Percentiles rank a stretch among this genome's conserved stretches.
phyloP scores from a whole-genome alignment of 2,329 filamentous ascomycete genomes.

The Colletotrichum sublineola region DNA sequence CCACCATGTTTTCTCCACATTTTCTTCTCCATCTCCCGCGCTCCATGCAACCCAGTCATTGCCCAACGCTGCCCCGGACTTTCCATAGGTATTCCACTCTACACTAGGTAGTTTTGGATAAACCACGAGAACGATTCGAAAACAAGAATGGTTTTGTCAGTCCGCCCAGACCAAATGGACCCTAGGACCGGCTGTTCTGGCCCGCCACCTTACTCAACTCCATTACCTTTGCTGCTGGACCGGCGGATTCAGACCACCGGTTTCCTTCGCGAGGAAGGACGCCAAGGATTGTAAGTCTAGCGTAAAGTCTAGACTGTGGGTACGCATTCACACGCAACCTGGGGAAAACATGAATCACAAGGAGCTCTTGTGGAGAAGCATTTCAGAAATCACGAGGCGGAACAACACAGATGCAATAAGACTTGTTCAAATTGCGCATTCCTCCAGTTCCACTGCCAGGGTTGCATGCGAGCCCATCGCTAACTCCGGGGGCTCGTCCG shows the following conservation, averaged over 20 bases:
- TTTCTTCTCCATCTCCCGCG: constrained; percentile 13
- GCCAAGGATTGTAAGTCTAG: constrained; percentile 27
- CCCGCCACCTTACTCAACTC: constrained; percentile 12
- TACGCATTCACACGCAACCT: constrained; percentile 7
- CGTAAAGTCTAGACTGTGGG: constrained; percentile 40
- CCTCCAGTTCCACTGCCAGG: constrained; percentile 7
- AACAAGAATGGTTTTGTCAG: background rate
- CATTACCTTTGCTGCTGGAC: background rate
- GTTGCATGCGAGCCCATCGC: background rate
- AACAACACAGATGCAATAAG: background rate
- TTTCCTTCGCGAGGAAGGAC: background rate
- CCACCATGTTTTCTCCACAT: background rate
- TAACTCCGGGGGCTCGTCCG: background rate
- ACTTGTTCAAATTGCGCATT: background rate
- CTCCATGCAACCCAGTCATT: constrained; percentile 33
- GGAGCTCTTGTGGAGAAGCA: constrained; percentile 35
- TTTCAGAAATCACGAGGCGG: constrained; percentile 8
- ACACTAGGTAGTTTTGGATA: background rate
- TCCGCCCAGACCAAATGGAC: constrained; percentile 4
- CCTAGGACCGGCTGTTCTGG: constrained; percentile 1
- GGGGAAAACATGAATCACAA: constrained; percentile 24
- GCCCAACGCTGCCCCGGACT: constrained; percentile 4
- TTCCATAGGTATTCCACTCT: background rate
- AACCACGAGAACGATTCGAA: background rate
- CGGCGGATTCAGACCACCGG: background rate